phyloP scores from a whole-genome alignment of 2,329 filamentous ascomycete genomes.

The Paracamarosporium sp. region DNA sequence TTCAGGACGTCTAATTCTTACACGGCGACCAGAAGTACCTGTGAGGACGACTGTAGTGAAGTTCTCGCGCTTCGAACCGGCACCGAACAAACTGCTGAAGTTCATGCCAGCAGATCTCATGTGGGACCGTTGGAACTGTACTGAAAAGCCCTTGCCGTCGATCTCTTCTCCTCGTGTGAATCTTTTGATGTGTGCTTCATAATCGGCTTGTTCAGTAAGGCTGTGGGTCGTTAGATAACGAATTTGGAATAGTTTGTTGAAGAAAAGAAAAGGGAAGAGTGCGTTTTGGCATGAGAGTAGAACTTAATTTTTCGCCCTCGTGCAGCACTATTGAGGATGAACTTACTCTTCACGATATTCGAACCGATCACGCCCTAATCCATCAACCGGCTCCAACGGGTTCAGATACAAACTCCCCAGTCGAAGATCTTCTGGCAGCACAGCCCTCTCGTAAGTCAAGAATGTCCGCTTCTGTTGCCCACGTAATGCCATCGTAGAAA shows the following conservation, averaged over 20 bases:
- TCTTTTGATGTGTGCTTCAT: conserved; percentile 5
- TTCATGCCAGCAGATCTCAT: conserved; percentile 7
- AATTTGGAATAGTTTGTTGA: too few species aligned
- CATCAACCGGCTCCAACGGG: conserved; percentile 12
- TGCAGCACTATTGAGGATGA: too few species aligned
- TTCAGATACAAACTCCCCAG: conserved; percentile 15
- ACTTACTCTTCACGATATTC: conserved; percentile 14
- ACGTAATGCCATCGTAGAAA: background rate
- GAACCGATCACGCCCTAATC: conserved; percentile 8
- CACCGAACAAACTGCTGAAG: conserved; percentile 7
- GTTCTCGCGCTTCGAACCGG: conserved; percentile 5
- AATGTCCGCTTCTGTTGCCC: conserved; percentile 13
- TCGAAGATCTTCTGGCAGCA: conserved; percentile 11
- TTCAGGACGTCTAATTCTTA: conserved; percentile 10
- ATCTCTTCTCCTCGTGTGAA: conserved; percentile 10
- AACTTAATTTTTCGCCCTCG: too few species aligned
- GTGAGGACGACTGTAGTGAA: background rate
- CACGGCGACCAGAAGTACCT: conserved; percentile 9
- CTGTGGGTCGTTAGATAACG: background rate
- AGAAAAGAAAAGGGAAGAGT: too few species aligned
- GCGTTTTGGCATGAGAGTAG: too few species aligned
- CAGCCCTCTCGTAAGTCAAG: conserved; percentile 9
- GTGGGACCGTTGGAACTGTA: conserved; percentile 13
- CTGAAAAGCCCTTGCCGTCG: conserved; percentile 6
- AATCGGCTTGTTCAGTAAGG: conserved; percentile 5